Conservation (phyloP, 1,284 basidiomycete species). For the Cystobasidium slooffiae region DNA sequence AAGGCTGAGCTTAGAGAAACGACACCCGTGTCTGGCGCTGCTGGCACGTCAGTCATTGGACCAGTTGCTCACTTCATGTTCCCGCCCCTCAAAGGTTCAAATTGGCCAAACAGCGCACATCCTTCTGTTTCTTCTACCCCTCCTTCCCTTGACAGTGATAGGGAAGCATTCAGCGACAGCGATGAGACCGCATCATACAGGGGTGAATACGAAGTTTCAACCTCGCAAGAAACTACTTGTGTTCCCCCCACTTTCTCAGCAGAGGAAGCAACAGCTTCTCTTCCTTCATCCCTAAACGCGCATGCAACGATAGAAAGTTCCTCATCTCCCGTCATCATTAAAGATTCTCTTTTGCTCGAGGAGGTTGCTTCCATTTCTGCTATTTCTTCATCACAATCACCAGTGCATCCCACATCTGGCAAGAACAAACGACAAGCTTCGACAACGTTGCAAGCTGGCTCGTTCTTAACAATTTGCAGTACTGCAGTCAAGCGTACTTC, state of each 20-base stretch:
- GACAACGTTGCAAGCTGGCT: not conserved
- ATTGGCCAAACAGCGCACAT: slow-evolving; percentile 14
- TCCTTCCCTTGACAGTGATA: slow-evolving; percentile 4
- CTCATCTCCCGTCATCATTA: slow-evolving; percentile 6
- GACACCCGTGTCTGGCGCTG: not conserved
- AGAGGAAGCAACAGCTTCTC: not conserved
- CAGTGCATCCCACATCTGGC: not conserved
- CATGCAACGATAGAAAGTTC: not conserved
- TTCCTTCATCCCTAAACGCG: not conserved
- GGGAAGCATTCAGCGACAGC: slow-evolving; percentile 12
- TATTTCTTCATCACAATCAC: slow-evolving; percentile 6
- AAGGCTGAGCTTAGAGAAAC: not conserved
- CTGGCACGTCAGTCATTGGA: not conserved
- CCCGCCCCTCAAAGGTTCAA: not conserved
- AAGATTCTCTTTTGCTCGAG: not conserved
- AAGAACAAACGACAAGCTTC: not conserved
- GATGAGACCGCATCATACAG: slow-evolving; percentile 12
- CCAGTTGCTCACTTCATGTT: not conserved
- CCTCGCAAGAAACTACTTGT: slow-evolving; percentile 5
- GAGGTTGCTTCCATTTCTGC: not conserved
- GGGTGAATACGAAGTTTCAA: not conserved
- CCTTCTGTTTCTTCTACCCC: slow-evolving; percentile 13
- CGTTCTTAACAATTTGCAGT: not conserved
- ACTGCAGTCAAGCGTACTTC: slow-evolving; percentile 1
- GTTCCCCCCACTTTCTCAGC: slow-evolving; percentile 10